Base-by-base conservation (phyloP, 1,284 basidiomycete species). In the Ustilago esculenta region DNA sequence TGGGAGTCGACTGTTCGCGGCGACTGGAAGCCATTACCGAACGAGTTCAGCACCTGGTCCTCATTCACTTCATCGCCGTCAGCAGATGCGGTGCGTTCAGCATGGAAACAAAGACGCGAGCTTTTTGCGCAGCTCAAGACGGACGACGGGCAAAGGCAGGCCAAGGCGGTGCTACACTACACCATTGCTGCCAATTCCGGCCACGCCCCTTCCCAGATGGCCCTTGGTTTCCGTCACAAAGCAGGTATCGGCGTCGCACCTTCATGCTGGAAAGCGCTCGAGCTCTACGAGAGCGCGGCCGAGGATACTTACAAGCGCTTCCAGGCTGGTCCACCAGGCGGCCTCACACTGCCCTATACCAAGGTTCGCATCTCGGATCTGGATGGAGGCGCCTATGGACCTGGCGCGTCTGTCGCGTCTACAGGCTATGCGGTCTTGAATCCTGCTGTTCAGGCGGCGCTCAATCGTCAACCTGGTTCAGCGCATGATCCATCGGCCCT, bases 151-250 rank as follows among this genome's bases (percentile, higher is more conserved):
- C 55, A 68, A 18, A 34, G 64, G 5, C 69, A 72, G 41, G 55
- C 59, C 20, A 75, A 89, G 82, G 92, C 95, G 0, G 88, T 95
- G 56, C 84, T 98, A 0, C 92, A 97, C 81, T 93, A 94, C 81
- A 95, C 93, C 0, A 94, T 98, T 77, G 90, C 93, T 2, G 94
- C 92, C 2, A 88, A 93, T 50, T 90, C 90, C 15, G 92, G 90
- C 0, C 87, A 94, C 82, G 88, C 89, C 70, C 89, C 90, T 5
- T 91, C 95, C 0, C 90, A 94, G 81, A 94, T 95, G 91, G 88
- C 92, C 0, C 85, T 98, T 33, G 96, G 90, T 0, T 98, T 95
- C 82, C 87, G 94, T n/a, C 90, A 94, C 80, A 96, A 92, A 90
- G 90, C 90, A 23, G 96, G 96, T 0, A 94, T 98, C 59, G 92